These are phyloP conservation scores for Lactarius vividus DNA, from an alignment of 768 basidiomycete species.

Conservation along the genomic window DNA sequence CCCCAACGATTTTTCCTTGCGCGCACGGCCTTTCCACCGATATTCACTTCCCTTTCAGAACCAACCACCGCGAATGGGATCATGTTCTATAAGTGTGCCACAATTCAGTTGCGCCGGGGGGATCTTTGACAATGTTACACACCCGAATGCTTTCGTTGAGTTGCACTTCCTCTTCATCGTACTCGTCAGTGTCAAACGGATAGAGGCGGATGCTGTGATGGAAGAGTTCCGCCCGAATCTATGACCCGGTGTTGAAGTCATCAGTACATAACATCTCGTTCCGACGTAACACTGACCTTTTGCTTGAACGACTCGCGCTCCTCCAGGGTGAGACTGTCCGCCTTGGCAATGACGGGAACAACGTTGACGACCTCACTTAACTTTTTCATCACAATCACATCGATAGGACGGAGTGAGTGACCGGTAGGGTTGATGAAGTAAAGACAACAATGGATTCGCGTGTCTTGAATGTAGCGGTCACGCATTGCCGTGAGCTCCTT, in stretches of 20 bases:
- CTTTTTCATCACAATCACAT: conserved; percentile 99
- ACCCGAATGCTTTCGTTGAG: conserved; percentile 90
- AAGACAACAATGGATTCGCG: conserved; percentile 95
- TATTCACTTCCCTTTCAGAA: conserved; percentile 93
- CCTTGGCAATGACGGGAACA: conserved; percentile 98
- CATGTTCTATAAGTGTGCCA: conserved; percentile 58
- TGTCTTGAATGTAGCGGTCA: conserved; percentile 97
- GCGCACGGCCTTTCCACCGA: conserved; percentile 92
- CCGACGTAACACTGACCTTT: conserved; percentile 52
- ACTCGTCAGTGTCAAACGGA: conserved; percentile 96
- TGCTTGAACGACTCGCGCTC: conserved; percentile 92
- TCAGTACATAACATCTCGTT: conserved; percentile 13
- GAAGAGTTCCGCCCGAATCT: conserved; percentile 92
- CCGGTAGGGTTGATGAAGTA: conserved; percentile 99
- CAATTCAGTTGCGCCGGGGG: background rate
- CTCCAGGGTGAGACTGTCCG: conserved; percentile 89
- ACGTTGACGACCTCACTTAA: conserved; percentile 98
- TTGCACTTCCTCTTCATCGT: conserved; percentile 87
- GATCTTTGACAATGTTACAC: conserved; percentile 33
- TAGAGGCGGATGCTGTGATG: conserved; percentile 93
- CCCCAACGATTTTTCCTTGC: conserved; percentile 99
- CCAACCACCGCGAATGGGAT: conserved; percentile 97
- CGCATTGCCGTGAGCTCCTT: conserved; percentile 99
- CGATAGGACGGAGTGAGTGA: conserved; percentile 92
- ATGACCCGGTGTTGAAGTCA: background rate